Evolutionary conservation across 768 basidiomycete genomes (phyloP).

Genomic region (Lentinula raphanica): DNA sequence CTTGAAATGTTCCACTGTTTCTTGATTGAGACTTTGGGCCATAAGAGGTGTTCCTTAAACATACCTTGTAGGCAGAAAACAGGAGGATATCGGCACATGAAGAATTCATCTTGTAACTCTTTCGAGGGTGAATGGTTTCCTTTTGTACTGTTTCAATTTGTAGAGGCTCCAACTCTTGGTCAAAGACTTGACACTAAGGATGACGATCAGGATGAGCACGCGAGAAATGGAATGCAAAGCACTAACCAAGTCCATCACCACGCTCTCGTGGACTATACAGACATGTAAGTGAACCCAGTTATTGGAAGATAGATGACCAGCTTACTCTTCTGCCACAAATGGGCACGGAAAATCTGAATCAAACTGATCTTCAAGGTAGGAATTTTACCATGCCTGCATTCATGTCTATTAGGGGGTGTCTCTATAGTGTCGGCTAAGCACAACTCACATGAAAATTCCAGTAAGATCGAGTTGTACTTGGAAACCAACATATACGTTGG

Average conservation of each 20-base stretch:
- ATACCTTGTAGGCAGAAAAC: slow-evolving; percentile 87
- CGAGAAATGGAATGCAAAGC: not conserved
- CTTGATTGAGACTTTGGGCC: not conserved
- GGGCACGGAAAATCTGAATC: slow-evolving; percentile 99
- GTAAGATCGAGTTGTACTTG: slow-evolving; percentile 98
- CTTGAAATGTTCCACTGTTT: slow-evolving; percentile 93
- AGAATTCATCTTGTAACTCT: slow-evolving; percentile 99
- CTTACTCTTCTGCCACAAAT: slow-evolving; percentile 99
- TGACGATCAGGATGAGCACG: not conserved
- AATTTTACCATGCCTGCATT: slow-evolving; percentile 88
- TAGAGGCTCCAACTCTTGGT: slow-evolving; percentile 95
- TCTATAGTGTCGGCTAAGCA: not conserved
- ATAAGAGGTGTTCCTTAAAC: not conserved
- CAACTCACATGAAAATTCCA: slow-evolving; percentile 81
- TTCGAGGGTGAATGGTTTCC: slow-evolving; percentile 98
- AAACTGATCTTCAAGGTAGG: slow-evolving; percentile 97
- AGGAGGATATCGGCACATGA: slow-evolving; percentile 98
- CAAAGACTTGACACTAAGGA: slow-evolving; percentile 89
- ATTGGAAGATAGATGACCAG: slow-evolving; percentile 23
- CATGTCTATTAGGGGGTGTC: not conserved
- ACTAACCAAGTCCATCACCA: slow-evolving; percentile 82
- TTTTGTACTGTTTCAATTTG: slow-evolving; percentile 99
- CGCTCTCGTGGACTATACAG: slow-evolving; percentile 74
- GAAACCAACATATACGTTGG: slow-evolving; percentile 99
- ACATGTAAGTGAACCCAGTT: slow-evolving; percentile 6